Base-by-base conservation (phyloP, 352 stramenopile species). In the Globisporangium recalcitrans region DNA sequence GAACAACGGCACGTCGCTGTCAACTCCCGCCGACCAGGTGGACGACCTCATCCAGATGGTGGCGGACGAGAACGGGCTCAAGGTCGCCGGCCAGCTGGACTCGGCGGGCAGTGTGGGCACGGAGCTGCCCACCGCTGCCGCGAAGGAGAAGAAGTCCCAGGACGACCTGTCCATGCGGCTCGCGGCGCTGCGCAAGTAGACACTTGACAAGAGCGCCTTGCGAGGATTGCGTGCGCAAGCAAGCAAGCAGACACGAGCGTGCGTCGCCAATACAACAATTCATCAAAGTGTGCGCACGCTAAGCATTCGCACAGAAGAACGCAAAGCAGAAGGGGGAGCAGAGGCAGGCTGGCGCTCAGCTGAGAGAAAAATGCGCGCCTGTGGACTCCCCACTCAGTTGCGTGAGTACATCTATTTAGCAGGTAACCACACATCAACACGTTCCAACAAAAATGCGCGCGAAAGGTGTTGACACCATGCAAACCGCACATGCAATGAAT, bases 21-120 rank as follows among this genome's bases (percentile, higher is more conserved):
- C 89, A 19, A 99, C 96, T 36, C 97, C 97, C n/a, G 93, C 95
- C 24, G 95, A 99, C 68, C 91, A 99, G 63, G 97, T 99, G 13
- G 95, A 99, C 73, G 82, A 90, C 65, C 87, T 99, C 36, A 99
- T 99, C 68, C 88, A 97, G 70, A 97, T 98, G 88, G 96, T 99
- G 13, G 97, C 97, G 1, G 97, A 99, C 73, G 94, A 98, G 69
- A 98, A 99, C 67, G 96, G 97, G 38, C 87, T 99, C 49, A 88
- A 98, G 63, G 70, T 99, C 52, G 91, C 91, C 16, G 93, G 93
- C 22, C 89, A 97, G 51, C 88, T 99, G 44, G 89, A 97, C 59
- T 91, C 95, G 59, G 90, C 95, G 0, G 95, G 92, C 4, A 74
- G 82, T 16, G 88, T 98, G 29, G 87, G 90, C 24, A 90, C 80